Conservation (phyloP, 768 basidiomycete genomes). For the Candolleomyces eurysporus region DNA sequence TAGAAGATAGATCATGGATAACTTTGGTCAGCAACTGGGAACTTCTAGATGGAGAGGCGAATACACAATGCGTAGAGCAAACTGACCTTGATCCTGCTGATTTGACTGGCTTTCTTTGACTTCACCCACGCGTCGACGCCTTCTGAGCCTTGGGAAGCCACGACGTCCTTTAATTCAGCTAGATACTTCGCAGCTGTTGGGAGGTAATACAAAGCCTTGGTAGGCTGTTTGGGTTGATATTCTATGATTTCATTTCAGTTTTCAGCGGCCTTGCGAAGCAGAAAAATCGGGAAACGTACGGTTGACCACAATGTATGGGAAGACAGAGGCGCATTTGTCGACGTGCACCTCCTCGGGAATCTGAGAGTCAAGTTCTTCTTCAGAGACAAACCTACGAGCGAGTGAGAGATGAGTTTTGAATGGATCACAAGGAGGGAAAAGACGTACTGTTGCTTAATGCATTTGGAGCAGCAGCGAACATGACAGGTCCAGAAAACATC, state of each 20-base stretch:
- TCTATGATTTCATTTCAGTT: neutral
- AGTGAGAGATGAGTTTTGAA: neutral
- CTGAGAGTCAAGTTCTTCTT: slow-evolving; percentile 22
- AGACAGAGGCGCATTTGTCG: slow-evolving; percentile 26
- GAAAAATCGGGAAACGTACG: slow-evolving; percentile 15
- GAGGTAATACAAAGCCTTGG: slow-evolving; percentile 22
- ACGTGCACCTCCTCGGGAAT: slow-evolving; percentile 23
- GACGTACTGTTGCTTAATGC: slow-evolving; percentile 30
- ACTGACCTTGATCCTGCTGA: slow-evolving; percentile 24
- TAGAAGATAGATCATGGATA: slow-evolving; percentile 4
- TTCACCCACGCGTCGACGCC: slow-evolving; percentile 25
- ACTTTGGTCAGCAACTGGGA: neutral
- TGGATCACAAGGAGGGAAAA: neutral
- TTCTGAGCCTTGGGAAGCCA: slow-evolving; percentile 12
- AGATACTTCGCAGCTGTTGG: slow-evolving; percentile 21
- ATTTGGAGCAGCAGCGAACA: slow-evolving; percentile 34
- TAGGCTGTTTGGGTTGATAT: neutral
- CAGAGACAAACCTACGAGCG: slow-evolving; percentile 28
- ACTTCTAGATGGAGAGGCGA: neutral
- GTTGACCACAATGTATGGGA: slow-evolving; percentile 24
- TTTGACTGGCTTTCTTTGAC: slow-evolving; percentile 25
- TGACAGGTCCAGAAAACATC: slow-evolving; percentile 36
- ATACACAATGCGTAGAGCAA: slow-evolving; percentile 3
- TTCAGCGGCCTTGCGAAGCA: no score
- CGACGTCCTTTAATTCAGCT: slow-evolving; percentile 22